Base-by-base conservation (phyloP, 2,329 filamentous ascomycete genomes). In the Trichoderma sp. region DNA sequence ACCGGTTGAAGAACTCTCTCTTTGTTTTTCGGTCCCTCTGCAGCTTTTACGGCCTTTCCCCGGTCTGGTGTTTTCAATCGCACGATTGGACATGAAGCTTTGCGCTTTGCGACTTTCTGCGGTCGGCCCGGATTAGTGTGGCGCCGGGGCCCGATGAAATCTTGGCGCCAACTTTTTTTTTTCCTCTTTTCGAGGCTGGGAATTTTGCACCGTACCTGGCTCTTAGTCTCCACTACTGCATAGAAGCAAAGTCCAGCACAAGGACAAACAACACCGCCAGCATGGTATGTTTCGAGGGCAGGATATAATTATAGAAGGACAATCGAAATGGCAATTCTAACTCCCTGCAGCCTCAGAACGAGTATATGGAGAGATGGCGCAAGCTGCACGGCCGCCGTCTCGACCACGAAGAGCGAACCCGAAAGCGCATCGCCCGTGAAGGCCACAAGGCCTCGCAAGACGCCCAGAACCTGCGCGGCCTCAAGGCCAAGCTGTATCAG, bases 401-500 rank as follows among this genome's bases (percentile, higher is more conserved):
- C 71, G 93, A 97, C 79, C 88, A 95, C 80, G 94, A 97, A 77
- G 96, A 99, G 83, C 90, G 94, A 73, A 84, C 85, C 70, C 92
- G 96, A 76, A 99, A 99, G 86, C 89, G 90, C 75, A 84, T 88
- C 71, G 96, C 96, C 70, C 91, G 96, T 83, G 93, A 97, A 83
- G 91, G 89, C 70, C 95, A 99, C 86, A 90, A 94, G 82, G 89
- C 89, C 68, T 96, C 92, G 61, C 87, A 96, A 78, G 91, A 97
- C 83, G 94, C 96, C 28, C 95, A 98, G 85, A 97, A 96, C 81
- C 86, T 97, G 77, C 91, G 92, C 71, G 96, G 96, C 73, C 88
- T 98, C 75, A 87, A 93, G 71, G 96, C 96, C 74, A 99, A 99
- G 86, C 85, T 97, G 76, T 90, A 96, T 84, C 91, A 95, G 81